Evolutionary conservation across 2,329 filamentous ascomycete species (phyloP).

Genomic region (Cladophialophora immunda): DNA sequence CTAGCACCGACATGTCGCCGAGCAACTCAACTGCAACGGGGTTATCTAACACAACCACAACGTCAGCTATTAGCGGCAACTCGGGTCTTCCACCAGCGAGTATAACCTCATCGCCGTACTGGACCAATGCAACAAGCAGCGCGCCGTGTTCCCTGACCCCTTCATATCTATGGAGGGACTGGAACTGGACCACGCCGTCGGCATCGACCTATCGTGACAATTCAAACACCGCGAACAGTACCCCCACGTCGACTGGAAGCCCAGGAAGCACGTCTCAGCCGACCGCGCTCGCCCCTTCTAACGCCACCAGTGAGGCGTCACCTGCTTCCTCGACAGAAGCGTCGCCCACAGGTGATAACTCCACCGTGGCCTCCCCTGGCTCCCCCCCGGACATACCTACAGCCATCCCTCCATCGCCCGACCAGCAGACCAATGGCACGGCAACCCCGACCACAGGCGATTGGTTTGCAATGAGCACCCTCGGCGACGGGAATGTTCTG

Average conservation of each 20-base stretch:
- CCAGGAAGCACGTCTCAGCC: not conserved
- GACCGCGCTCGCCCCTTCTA: not conserved
- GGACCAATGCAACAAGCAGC: conserved; percentile 25
- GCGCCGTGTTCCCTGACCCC: conserved; percentile 11
- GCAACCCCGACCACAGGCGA: conserved; percentile 3
- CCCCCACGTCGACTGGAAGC: not conserved
- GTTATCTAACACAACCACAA: not conserved
- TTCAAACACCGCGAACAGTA: not conserved
- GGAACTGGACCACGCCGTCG: conserved; percentile 23
- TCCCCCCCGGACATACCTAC: not conserved
- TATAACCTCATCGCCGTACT: conserved; percentile 19
- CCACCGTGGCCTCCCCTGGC: not conserved
- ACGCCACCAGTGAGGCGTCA: not conserved
- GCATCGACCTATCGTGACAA: not conserved
- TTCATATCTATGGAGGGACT: conserved; percentile 25
- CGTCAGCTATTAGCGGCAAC: not conserved
- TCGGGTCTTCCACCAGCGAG: conserved; percentile 2
- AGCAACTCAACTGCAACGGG: conserved; percentile 7
- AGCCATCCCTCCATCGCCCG: not conserved
- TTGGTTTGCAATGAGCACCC: conserved; percentile 13
- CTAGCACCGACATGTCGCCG: not conserved
- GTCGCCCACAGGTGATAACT: not conserved
- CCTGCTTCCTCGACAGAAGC: not conserved
- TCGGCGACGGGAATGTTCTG: conserved; percentile 6
- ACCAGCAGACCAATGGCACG: conserved; percentile 1